phyloP scores from a whole-genome alignment of 352 stramenopile genomes.

The Saprolegnia diclina region DNA sequence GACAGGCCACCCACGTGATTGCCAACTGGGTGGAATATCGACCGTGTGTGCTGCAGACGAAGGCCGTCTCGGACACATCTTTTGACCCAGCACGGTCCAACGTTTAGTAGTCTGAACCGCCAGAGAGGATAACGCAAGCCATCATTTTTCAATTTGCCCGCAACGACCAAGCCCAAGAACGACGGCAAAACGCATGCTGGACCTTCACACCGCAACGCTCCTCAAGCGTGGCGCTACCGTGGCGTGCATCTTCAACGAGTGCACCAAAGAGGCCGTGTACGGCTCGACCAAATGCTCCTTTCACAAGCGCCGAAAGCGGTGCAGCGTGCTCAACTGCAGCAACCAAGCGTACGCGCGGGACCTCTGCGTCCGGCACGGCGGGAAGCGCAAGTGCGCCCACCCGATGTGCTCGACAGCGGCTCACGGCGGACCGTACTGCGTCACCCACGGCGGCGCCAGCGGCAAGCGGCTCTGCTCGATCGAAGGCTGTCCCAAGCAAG shows the following conservation, averaged over 20 bases:
- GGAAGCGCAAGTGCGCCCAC: not conserved
- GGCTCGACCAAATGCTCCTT: conserved; percentile 12
- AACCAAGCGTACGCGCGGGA: conserved; percentile 14
- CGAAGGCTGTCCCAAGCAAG: conserved; percentile 5
- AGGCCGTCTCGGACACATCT: not conserved
- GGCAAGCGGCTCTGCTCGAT: not conserved
- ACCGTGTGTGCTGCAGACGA: too few relatives aligned
- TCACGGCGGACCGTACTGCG: not conserved
- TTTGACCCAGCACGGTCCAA: not conserved
- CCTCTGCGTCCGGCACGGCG: conserved; percentile 1
- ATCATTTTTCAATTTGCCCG: too few relatives aligned
- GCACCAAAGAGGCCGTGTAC: conserved; percentile 2
- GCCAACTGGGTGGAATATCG: not conserved
- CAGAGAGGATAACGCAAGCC: too few relatives aligned
- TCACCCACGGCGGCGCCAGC: not conserved
- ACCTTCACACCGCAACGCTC: not conserved
- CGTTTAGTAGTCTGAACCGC: not conserved
- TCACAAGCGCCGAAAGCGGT: not conserved
- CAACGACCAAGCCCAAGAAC: too few relatives aligned
- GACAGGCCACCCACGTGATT: not conserved
- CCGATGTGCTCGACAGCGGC: not conserved
- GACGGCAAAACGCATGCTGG: not conserved
- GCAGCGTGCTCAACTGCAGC: not conserved
- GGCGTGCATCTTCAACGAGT: conserved; percentile 11
- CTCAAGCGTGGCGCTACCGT: not conserved